Conservation (phyloP, 2,329 filamentous ascomycete species). For the Trichoderma polysporum region DNA sequence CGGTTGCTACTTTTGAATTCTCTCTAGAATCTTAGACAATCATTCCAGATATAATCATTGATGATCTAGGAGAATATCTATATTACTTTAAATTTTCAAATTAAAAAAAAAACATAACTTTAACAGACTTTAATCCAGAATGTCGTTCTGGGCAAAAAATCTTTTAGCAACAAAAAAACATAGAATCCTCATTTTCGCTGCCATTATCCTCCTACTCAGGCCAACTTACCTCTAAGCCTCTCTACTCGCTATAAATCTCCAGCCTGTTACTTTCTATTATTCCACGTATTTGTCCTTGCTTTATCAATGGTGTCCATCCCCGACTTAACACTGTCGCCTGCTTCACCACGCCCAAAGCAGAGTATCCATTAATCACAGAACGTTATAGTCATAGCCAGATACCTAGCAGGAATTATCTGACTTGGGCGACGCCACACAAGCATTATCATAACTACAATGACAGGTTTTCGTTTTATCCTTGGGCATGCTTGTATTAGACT, state of each 20-base stretch:
- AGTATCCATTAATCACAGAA: not conserved
- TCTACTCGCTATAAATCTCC: not conserved
- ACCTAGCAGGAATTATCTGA: not conserved
- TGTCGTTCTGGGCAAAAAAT: too few relatives aligned
- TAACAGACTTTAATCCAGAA: too few relatives aligned
- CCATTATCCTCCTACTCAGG: not conserved
- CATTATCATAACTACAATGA: not conserved
- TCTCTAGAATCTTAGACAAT: not conserved
- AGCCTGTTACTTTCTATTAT: not conserved
- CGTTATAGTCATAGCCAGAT: not conserved
- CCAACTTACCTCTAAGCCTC: not conserved
- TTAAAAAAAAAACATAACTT: too few relatives aligned
- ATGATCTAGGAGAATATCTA: too few relatives aligned
- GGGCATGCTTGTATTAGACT: not conserved
- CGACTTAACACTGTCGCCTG: not conserved
- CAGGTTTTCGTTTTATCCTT: not conserved
- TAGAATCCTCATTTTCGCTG: not conserved
- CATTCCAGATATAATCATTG: not conserved
- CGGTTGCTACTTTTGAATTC: not conserved
- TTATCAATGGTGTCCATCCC: slow-evolving; percentile 1
- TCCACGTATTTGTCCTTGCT: not conserved
- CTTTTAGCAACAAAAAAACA: not conserved
- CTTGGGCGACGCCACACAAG: not conserved
- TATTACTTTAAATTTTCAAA: too few relatives aligned
- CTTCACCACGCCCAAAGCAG: not conserved